Evolutionary conservation across 768 basidiomycete species (phyloP), one percentile per base, ranked within the genome.

Genomic region (Strobilomyces confusus): DNA sequence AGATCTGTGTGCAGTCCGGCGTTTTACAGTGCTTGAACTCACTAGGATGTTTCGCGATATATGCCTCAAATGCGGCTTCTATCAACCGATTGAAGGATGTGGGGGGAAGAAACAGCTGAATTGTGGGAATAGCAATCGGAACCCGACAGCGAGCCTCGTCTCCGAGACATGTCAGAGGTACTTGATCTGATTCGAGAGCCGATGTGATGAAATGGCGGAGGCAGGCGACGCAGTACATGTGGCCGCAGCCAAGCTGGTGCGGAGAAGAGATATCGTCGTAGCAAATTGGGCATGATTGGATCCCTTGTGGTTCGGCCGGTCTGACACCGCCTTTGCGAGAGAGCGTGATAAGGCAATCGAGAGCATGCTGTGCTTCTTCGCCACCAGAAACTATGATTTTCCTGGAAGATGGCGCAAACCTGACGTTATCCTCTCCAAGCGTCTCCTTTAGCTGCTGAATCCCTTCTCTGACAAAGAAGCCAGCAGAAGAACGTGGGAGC

Each of bases 21-120:
- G 88, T 85, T 1, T 87, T 89, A 68, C 89, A 92, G 60, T 80
- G 86, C 55, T 80, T 77, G 60, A 85, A 84, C 50, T 88, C 82
- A 13, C 73, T 68, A 0, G 85, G 77, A 40, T 77, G 78, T 11
- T 78, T 72, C 48, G 80, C 78, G 15, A 91, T 71, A 62, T 89
- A 74, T 0, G 77, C 67, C 0, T 78, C 69, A 60, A 84, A 84
- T 0, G 86, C 79, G 0, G 83, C 77, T 33, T 80, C 72, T 4
- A 80, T 69, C 29, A 91, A 54, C 0, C 75, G 71, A 44, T 82
- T 76, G 60, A 88, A 82, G 23, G 84, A 78, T 9, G 65, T 66
- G 1, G 75, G 64, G 0, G 77, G 62, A 2, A 91, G 74, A 1
- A 86, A 60, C 12, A 72, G 68, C 32, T 77, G 78, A 6, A 84